phyloP scores from a whole-genome alignment of 345 rosid species.

The Ricinus communis region DNA sequence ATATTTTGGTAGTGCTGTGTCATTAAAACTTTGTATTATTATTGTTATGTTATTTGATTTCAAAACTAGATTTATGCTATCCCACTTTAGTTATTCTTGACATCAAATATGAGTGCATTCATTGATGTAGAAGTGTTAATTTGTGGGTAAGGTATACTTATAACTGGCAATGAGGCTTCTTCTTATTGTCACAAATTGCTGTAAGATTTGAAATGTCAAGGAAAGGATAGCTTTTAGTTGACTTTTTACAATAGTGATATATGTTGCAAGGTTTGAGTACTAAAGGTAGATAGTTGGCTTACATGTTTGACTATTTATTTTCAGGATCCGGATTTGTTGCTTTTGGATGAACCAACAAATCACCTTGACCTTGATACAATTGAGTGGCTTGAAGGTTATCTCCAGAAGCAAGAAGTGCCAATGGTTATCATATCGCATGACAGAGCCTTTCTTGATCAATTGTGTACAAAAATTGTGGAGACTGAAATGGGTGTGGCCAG shows the following conservation, averaged over 20 bases:
- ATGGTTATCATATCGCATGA: conserved; percentile 98
- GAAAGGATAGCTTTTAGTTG: neutral
- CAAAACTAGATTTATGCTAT: neutral
- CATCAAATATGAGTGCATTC: neutral
- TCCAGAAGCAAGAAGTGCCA: conserved; percentile 85
- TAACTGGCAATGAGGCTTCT: neutral
- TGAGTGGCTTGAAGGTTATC: conserved; percentile 96
- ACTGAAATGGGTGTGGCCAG: conserved; percentile 93
- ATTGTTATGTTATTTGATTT: neutral
- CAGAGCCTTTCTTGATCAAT: conserved; percentile 92
- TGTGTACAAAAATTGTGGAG: conserved; percentile 94
- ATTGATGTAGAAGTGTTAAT: conserved; percentile 2
- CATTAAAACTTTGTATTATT: neutral
- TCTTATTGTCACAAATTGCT: neutral
- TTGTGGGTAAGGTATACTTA: neutral
- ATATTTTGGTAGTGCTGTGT: too few relatives aligned
- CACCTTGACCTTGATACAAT: conserved; percentile 96
- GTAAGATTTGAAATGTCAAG: conserved; percentile 1
- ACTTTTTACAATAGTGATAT: neutral
- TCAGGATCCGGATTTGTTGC: conserved; percentile 92
- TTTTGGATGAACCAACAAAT: conserved; percentile 93
- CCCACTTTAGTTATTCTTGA: neutral
- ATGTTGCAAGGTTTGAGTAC: neutral
- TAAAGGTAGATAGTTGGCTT: conserved; percentile 11
- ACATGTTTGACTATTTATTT: conserved; percentile 8